phyloP scores from a whole-genome alignment of 2,329 filamentous ascomycete species.

The Ceratocystis destructans region DNA sequence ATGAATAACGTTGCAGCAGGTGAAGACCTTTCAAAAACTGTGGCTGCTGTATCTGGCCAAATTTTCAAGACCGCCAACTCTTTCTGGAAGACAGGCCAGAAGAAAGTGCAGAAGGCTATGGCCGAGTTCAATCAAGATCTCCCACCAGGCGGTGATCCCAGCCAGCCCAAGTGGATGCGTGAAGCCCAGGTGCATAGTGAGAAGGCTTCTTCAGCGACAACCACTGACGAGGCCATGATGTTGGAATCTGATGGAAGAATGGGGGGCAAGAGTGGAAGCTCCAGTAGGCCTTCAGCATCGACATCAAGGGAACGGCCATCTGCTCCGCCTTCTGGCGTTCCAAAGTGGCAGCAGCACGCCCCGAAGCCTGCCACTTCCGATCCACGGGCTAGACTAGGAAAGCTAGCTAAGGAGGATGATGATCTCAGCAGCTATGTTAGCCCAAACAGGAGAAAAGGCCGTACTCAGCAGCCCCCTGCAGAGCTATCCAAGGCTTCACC shows the following conservation, averaged over 20 bases:
- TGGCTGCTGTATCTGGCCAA: slow-evolving; percentile 67
- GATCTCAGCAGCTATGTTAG: slow-evolving; percentile 75
- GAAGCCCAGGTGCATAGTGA: slow-evolving; percentile 42
- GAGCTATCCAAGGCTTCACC: slow-evolving; percentile 28
- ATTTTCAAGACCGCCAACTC: slow-evolving; percentile 90
- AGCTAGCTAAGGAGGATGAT: slow-evolving; percentile 65
- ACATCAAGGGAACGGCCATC: slow-evolving; percentile 27
- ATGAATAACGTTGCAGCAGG: slow-evolving; percentile 40
- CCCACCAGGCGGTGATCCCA: slow-evolving; percentile 41
- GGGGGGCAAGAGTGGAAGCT: slow-evolving; percentile 22
- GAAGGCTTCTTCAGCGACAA: slow-evolving; percentile 25
- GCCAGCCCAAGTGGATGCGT: slow-evolving; percentile 91
- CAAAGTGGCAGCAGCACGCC: slow-evolving; percentile 40
- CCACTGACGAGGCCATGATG: slow-evolving; percentile 66
- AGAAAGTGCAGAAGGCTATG: slow-evolving; percentile 82
- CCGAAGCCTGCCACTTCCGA: slow-evolving; percentile 25
- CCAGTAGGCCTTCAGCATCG: slow-evolving; percentile 4
- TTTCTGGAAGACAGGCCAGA: slow-evolving; percentile 87
- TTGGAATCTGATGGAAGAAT: slow-evolving; percentile 53
- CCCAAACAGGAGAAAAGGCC: slow-evolving; percentile 64
- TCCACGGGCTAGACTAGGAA: slow-evolving; percentile 44
- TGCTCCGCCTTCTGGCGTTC: slow-evolving; percentile 29
- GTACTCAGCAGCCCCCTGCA: slow-evolving; percentile 37
- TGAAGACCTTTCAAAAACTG: slow-evolving; percentile 64
- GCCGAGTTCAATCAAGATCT: slow-evolving; percentile 63